Conservation (phyloP, 495 filamentous ascomycete genomes). For the Penicillium manginii region DNA sequence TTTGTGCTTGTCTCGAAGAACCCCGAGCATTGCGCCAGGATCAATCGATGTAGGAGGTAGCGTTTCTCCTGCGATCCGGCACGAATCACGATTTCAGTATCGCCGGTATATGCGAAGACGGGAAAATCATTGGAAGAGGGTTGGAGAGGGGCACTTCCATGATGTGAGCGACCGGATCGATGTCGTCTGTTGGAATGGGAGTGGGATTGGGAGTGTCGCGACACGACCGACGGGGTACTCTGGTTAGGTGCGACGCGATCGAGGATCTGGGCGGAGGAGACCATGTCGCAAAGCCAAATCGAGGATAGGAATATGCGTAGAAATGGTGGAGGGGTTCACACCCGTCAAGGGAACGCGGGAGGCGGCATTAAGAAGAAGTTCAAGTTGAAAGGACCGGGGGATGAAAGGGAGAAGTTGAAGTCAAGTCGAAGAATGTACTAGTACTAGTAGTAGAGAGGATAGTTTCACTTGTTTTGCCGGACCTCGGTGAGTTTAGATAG, state of each 20-base stretch:
- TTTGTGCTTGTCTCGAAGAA: constrained; percentile 92
- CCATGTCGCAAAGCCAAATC: constrained; percentile 52
- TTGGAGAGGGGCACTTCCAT: constrained; percentile 73
- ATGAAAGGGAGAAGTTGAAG: neutral
- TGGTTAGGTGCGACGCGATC: constrained; percentile 54
- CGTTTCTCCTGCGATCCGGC: constrained; percentile 73
- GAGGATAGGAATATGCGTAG: neutral
- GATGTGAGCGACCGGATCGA: constrained; percentile 78
- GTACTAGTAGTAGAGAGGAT: neutral
- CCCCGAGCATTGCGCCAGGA: constrained; percentile 83
- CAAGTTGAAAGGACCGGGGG: neutral
- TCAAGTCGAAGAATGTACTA: no score
- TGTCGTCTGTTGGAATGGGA: constrained; percentile 59
- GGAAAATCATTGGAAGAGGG: constrained; percentile 87
- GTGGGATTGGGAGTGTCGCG: constrained; percentile 56
- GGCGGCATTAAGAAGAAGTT: constrained; percentile 18
- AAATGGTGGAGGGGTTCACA: constrained; percentile 24
- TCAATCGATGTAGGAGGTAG: constrained; percentile 84
- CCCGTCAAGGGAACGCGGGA: constrained; percentile 17
- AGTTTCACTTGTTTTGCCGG: neutral
- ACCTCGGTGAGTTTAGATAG: neutral
- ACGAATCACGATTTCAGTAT: constrained; percentile 84
- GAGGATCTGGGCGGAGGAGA: constrained; percentile 71
- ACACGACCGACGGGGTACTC: constrained; percentile 62
- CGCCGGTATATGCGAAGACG: constrained; percentile 84